Evolutionary conservation across 1,284 basidiomycete species (phyloP).

Genomic region (Moesziomyces globuligerus): DNA sequence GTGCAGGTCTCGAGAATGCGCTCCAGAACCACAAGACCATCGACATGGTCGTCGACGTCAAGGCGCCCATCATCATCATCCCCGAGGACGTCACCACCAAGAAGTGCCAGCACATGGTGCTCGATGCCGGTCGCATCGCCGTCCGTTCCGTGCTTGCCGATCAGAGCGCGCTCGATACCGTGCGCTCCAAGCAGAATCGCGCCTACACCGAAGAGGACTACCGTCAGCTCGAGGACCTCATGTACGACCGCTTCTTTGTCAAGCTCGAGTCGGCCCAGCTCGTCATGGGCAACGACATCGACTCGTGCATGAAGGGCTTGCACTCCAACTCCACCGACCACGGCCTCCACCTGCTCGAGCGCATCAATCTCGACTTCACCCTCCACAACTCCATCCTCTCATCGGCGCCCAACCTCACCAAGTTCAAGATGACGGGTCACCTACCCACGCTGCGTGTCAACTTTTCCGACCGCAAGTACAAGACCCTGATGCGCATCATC

Average conservation of each 20-base stretch:
- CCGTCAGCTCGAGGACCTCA: conserved; percentile 84
- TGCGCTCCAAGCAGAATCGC: conserved; percentile 85
- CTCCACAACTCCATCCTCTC: conserved; percentile 95
- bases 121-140: conserved; percentile 97
- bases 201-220: conserved; percentile 92
- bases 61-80: conserved; percentile 96
- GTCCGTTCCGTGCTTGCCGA: conserved; percentile 90
- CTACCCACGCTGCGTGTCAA: conserved; percentile 90
- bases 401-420: conserved; percentile 82
- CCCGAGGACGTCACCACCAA: conserved; percentile 84
- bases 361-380: conserved; percentile 88
- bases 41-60: conserved; percentile 94
- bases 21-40: conserved; percentile 93
- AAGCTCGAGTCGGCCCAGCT: conserved; percentile 90
- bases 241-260: conserved; percentile 93
- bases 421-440: conserved; percentile 91
- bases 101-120: conserved; percentile 84
- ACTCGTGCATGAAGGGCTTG: conserved; percentile 76
- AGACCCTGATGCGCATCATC: conserved; percentile 89
- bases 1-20: conserved; percentile 93
- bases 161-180: conserved; percentile 81
- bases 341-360: conserved; percentile 81
- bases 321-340: conserved; percentile 73
- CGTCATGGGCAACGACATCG: conserved; percentile 85
- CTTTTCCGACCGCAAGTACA: conserved; percentile 95